Evolutionary conservation across 1,139 yeast genomes (phyloP).

Genomic region (Kodamaea suecica): DNA sequence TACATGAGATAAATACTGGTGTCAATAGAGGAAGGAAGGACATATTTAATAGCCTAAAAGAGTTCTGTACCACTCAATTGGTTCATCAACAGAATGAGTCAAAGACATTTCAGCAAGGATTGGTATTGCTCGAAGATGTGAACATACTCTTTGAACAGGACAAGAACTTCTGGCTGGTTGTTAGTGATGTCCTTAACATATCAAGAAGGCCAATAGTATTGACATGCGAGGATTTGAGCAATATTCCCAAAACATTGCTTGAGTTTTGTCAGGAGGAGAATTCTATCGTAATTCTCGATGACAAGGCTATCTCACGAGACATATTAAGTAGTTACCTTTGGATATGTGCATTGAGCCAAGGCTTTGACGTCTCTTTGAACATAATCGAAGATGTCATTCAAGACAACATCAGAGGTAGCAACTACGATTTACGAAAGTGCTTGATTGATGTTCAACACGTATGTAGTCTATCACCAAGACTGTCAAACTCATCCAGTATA

Average conservation of each 20-base stretch:
- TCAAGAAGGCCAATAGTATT: slow-evolving; percentile 79
- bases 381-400: slow-evolving; percentile 31
- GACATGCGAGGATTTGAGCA: slow-evolving; percentile 59
- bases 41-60: slow-evolving; percentile 61
- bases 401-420: slow-evolving; percentile 18
- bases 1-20: slow-evolving; percentile 79
- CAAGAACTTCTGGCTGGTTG: slow-evolving; percentile 73
- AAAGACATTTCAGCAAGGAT: slow-evolving; percentile 53
- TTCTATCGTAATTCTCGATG: slow-evolving; percentile 30
- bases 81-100: slow-evolving; percentile 48
- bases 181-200: slow-evolving; percentile 59
- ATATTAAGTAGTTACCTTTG: slow-evolving; percentile 33
- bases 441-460: slow-evolving; percentile 37
- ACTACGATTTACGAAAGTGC: slow-evolving; percentile 54
- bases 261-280: slow-evolving; percentile 44
- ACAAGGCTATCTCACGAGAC: slow-evolving; percentile 18
- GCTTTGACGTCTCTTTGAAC: slow-evolving; percentile 32
- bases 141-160: slow-evolving; percentile 81
- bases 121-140: slow-evolving; percentile 81
- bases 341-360: slow-evolving; percentile 40
- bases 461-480: too few relatives aligned
- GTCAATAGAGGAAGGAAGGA: slow-evolving; percentile 72
- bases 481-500: slow-evolving; percentile 37
- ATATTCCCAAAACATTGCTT: slow-evolving; percentile 53
- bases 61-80: slow-evolving; percentile 79